These are phyloP conservation scores for Debaryomycetaceae sp. DNA, from an alignment of 1,139 yeast genomes.

Conservation along the genomic window DNA sequence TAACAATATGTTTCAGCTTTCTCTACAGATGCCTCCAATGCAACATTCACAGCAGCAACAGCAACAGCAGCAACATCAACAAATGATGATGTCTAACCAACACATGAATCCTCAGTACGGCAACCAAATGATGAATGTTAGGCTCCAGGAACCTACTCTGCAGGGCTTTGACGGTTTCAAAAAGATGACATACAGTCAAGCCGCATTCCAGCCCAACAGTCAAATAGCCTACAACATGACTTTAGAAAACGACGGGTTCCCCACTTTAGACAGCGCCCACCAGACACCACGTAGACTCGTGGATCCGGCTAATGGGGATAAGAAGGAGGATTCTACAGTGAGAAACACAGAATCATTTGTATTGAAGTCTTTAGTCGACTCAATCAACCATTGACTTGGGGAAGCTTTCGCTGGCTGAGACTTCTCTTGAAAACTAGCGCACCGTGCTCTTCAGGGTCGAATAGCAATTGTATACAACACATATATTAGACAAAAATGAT, in stretches of 20 bases:
- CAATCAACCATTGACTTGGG: slow-evolving; percentile 28
- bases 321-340: slow-evolving; percentile 7
- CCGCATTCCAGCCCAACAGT: not conserved
- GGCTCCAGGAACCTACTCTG: not conserved
- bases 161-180: not conserved
- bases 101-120: not conserved
- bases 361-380: slow-evolving; percentile 43
- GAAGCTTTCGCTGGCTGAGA: not conserved
- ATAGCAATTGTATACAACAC: no score
- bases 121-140: not conserved
- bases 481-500: no score
- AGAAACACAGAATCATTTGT: slow-evolving; percentile 31
- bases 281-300: not conserved
- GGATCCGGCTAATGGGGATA: not conserved
- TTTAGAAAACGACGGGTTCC: not conserved
- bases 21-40: not conserved
- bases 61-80: no score
- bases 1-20: not conserved
- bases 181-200: not conserved
- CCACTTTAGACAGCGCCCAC: not conserved
- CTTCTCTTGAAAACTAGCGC: no score
- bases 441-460: no score
- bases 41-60: not conserved
- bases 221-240: not conserved
- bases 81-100: not conserved